Evolutionary conservation across 129 eudicot species (phyloP), one percentile per base, ranked within the genome.

Genomic region (Smallanthus sonchifolius): DNA sequence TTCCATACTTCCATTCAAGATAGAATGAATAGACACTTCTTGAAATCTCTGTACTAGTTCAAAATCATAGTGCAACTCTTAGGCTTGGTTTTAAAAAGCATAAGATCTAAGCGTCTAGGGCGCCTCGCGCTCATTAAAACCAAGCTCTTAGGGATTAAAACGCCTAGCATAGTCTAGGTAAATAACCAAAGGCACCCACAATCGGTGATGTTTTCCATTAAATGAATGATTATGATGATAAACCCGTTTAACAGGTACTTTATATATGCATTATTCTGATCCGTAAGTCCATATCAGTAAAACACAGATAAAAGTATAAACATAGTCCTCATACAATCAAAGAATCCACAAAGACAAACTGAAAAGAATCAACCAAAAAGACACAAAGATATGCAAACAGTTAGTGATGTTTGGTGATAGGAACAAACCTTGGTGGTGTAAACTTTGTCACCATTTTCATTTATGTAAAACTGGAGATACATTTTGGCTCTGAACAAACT

Each of bases 371-470:
- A 24, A 24, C 30, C 28, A 6, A 19, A 54, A 17, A 54, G 10
- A 57, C 1, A 20, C 35, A 20, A 20, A 20, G 1, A 56, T 17
- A 54, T 6, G 4, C 11, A 54, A 54, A 54, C 4, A 20, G 20
- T 7, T 9, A 4, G 35, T 20, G 14, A 55, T 55, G 15, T 55
- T 19, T 19, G 35, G 35, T 1, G 30, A 30, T 3, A 0, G 17
- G 9, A 38, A 72, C 34, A 14, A 74, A 81, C 88, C 77, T 68
- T 85, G 42, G 86, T 84, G 75, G 88, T 87, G 81, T 87, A 87
- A 62, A 87, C 92, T 77, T 87, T 87, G 81, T 87, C 86, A 49
- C 88, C 92, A 36, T 87, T 87, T 42, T 87, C 92, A 67, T 84
- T 87, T 61, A 87, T 87, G 83, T 87, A 87, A 52, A 64, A 84